A percentile compares a stretch with the other conserved stretches of the same genome.
phyloP scores from a whole-genome alignment of 495 filamentous ascomycete species.

The Chaetomium cochliodes region DNA sequence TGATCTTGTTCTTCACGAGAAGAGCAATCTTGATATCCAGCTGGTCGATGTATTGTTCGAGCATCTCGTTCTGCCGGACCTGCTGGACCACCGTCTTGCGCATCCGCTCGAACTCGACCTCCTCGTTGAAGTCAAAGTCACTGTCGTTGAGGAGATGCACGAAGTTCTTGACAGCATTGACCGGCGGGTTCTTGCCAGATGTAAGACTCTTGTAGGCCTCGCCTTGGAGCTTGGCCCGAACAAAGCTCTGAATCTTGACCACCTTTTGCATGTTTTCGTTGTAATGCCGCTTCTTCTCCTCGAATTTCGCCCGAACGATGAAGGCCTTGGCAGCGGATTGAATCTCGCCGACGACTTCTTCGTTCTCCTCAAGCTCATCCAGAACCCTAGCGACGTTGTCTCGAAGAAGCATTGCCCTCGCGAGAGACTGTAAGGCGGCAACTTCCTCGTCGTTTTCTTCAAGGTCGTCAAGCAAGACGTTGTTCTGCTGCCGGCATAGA shows the following conservation, averaged over 20 bases:
- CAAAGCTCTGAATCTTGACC: slow-evolving; percentile 96
- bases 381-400: slow-evolving; percentile 67
- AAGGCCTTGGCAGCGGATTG: slow-evolving; percentile 74
- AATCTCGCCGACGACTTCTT: slow-evolving; percentile 67
- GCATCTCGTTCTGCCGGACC: slow-evolving; percentile 92
- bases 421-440: slow-evolving; percentile 66
- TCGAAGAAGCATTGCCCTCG: slow-evolving; percentile 76
- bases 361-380: slow-evolving; percentile 73
- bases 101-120: slow-evolving; percentile 90
- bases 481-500: slow-evolving; percentile 53
- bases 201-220: slow-evolving; percentile 96
- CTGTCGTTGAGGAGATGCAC: slow-evolving; percentile 97
- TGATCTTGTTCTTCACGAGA: slow-evolving; percentile 99
- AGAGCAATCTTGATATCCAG: slow-evolving; percentile 98
- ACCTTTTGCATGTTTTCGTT: slow-evolving; percentile 98
- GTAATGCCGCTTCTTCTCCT: slow-evolving; percentile 83
- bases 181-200: slow-evolving; percentile 94
- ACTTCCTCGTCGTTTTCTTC: slow-evolving; percentile 57
- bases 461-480: slow-evolving; percentile 56
- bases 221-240: slow-evolving; percentile 88
- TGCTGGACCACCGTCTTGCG: slow-evolving; percentile 95
- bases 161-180: slow-evolving; percentile 94
- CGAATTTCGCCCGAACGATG: slow-evolving; percentile 71
- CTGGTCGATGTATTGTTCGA: slow-evolving; percentile 96
- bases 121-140: slow-evolving; percentile 98